A percentile compares a stretch with the other conserved stretches of the same genome.
Evolutionary conservation across 192 early-diverging fungal genomes (phyloP).

Genomic region (Backusella sp.): DNA sequence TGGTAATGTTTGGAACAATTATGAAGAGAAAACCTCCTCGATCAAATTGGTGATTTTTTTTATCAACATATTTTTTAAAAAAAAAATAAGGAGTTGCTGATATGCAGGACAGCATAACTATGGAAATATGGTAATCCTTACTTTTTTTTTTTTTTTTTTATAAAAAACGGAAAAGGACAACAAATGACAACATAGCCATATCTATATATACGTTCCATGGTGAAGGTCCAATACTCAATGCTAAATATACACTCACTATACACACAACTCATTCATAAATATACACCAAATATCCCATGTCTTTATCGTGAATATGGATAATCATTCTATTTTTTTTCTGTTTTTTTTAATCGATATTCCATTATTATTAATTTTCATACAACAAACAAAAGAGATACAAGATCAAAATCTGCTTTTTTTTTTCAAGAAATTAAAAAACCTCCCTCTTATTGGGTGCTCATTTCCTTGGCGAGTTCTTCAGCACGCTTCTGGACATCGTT

Average conservation of each 20-base stretch:
- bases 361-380: background rate
- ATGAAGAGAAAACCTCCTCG: background rate
- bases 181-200: background rate
- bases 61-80: background rate
- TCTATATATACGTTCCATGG: background rate
- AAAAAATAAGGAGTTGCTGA: background rate
- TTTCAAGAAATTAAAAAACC: slow-evolving; percentile 8
- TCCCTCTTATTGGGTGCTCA: slow-evolving; percentile 21
- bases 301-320: background rate
- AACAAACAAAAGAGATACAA: slow-evolving; percentile 8
- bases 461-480: slow-evolving; percentile 45
- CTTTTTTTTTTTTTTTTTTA: background rate
- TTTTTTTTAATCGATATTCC: slow-evolving; percentile 10
- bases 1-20: slow-evolving; percentile 5
- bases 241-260: background rate
- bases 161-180: background rate
- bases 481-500: slow-evolving; percentile 93
- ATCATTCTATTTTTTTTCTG: slow-evolving; percentile 1
- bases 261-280: background rate
- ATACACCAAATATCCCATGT: background rate
- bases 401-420: slow-evolving; percentile 10
- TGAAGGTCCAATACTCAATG: background rate
- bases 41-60: slow-evolving; percentile 5
- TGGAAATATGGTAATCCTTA: background rate
- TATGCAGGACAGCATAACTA: background rate